Evolutionary conservation across 1,284 basidiomycete genomes (phyloP), one percentile per base, ranked within the genome.

Genomic region (Apiotrichum gracile): DNA sequence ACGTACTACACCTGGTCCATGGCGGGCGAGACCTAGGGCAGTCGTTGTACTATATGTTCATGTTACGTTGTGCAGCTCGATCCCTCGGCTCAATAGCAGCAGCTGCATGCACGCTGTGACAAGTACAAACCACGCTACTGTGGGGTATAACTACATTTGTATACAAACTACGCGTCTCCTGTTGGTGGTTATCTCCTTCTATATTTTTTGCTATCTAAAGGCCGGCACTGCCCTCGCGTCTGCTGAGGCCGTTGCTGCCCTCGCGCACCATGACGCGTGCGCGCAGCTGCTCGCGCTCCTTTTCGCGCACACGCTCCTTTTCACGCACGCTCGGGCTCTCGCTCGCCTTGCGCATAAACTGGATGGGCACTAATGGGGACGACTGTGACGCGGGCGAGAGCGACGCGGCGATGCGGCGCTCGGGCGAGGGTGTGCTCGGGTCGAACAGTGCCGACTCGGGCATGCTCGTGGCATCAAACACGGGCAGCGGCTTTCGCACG

Each of bases 1-100:
- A 69, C 72, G 39, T 73, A 65, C 42, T 76, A 74, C 54, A 73
- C 71, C 58, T 76, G 74, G 74, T 66, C 74, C 0, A 69, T 69
- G 37, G 68, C 68, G 10, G 73, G 72, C 39, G 67, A 60, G 42
- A 49, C 26, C n/a, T n/a, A n/a, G n/a, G n/a, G n/a, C n/a, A n/a
- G n/a, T n/a, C n/a, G 5, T 6, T 26, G 19, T 25, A 43, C 10
- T 13, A 27, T n/a, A 13, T 29, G 25, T 5, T 24, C 13, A 14
- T 41, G 16, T 35, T 17, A 35, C 8, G 34, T 35, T 17, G n/a
- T n/a, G 7, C 16, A 17, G 7, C 16, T n/a, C 34, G 34, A 17
- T 14, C 2, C 31, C 16, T 31, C 27, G 13, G 10, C 31, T 31
- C 31, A 14, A 14, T 10, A 31, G 9, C 16, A 3, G 31, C 8